Evolutionary conservation across 805 yeast species (phyloP), one percentile per base, ranked within the genome.

Genomic region (Cephaloascus albidus): DNA sequence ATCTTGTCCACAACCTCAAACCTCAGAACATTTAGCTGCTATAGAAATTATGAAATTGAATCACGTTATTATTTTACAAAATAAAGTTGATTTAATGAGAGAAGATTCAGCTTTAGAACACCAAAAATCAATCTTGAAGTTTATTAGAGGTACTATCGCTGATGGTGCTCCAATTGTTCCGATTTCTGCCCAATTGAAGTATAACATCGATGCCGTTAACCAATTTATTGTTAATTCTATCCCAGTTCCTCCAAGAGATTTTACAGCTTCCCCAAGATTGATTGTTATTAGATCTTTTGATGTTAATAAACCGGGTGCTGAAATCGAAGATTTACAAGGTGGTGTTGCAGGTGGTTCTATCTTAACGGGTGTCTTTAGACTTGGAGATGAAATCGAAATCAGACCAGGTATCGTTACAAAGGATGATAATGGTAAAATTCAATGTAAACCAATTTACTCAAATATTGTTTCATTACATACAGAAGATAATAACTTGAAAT

Each of bases 311-410:
- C 99, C 99, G 44, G 99, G 99, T 70, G 81, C 96, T 35, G 97
- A 89, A 66, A 86, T 94, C 50, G 89, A 84, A 50, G 97, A 90
- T 54, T 76, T 93, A 61, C 89, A 89, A 70, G 99, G 99, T 57
- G 99, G 99, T 80, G 97, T 93, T 60, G 99, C 99, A 36, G 99
- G 99, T 73, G 99, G 99, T 52, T 87, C 96, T 39, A 90, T 93
- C 54, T 74, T 93, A 58, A 87, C 81, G 44, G 99, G 99, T 76
- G 99, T 93, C 37, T 86, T 93, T 72, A 83, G 85, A 61, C 74
- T 93, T 47, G 97, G 96, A 46, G 99, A 93, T 60, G 97, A 93
- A 72, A 90, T 93, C 57, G 99, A 93, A 71, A 89, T 93, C 58
- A 78, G 98, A 65, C 99, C 99, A 42, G 99, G 99, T 75, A 89